A percentile compares a stretch with the other conserved stretches of the same genome.
phyloP scores from a whole-genome alignment of 805 yeast species.

The Candida yuanshanica region DNA sequence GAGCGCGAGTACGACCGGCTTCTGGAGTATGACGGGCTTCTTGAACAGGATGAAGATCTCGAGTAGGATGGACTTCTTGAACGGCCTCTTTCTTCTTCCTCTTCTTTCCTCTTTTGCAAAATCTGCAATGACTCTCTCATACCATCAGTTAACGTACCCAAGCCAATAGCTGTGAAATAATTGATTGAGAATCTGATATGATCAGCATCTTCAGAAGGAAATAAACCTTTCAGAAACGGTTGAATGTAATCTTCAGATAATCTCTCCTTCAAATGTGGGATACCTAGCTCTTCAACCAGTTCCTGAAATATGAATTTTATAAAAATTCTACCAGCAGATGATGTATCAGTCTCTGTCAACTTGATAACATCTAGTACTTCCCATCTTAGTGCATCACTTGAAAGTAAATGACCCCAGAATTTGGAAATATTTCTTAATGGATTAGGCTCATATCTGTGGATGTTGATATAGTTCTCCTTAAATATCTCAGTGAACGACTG shows the following conservation, averaged over 20 bases:
- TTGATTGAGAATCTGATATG: slow-evolving; percentile 75
- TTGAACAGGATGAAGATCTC: slow-evolving; percentile 6
- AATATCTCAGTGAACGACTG: slow-evolving; percentile 48
- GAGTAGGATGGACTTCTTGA: slow-evolving; percentile 17
- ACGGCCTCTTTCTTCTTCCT: slow-evolving; percentile 14
- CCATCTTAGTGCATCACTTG: slow-evolving; percentile 65
- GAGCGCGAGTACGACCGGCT: slow-evolving; percentile 12
- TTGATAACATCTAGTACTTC: slow-evolving; percentile 47
- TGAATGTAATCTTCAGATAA: slow-evolving; percentile 47
- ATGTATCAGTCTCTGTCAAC: slow-evolving; percentile 67
- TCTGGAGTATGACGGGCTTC: slow-evolving; percentile 12
- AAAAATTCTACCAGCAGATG: slow-evolving; percentile 75
- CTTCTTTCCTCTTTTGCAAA: slow-evolving; percentile 18
- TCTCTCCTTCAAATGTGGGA: slow-evolving; percentile 41
- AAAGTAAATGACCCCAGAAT: slow-evolving; percentile 80
- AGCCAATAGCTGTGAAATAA: slow-evolving; percentile 87
- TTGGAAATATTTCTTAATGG: slow-evolving; percentile 75
- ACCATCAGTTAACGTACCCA: slow-evolving; percentile 76
- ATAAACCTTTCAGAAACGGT: slow-evolving; percentile 48
- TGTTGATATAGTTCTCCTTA: slow-evolving; percentile 44
- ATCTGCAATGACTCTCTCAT: slow-evolving; percentile 58
- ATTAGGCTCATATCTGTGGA: slow-evolving; percentile 66
- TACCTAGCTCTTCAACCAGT: slow-evolving; percentile 71
- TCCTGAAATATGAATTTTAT: slow-evolving; percentile 78
- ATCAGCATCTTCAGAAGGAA: slow-evolving; percentile 52